A percentile compares a stretch with the other conserved stretches of the same genome.
These are phyloP conservation scores for Tilletia walkeri DNA, from an alignment of 1,284 basidiomycete genomes.

Conservation along the genomic window DNA sequence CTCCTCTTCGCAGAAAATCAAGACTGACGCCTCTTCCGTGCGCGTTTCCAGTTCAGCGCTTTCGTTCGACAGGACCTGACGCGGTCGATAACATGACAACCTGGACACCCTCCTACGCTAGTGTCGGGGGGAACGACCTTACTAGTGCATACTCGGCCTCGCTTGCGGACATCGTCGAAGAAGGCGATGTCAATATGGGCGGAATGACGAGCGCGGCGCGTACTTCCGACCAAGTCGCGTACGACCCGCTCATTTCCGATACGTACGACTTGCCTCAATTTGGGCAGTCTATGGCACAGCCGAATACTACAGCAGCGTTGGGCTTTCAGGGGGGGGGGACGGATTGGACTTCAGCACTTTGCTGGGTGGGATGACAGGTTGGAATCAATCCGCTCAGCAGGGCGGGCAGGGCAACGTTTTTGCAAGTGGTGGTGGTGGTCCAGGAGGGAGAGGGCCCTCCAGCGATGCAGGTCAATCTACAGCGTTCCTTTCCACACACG, in stretches of 20 bases:
- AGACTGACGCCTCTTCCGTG: too few relatives aligned
- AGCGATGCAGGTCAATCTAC: neutral
- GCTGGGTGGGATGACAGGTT: neutral
- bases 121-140: slow-evolving; percentile 1
- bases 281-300: neutral
- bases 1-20: too few relatives aligned
- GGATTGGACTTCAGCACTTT: neutral
- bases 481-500: neutral
- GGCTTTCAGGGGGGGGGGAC: neutral
- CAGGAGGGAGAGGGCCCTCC: neutral
- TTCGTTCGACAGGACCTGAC: neutral
- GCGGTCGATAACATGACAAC: neutral
- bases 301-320: neutral
- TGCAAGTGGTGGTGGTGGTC: neutral
- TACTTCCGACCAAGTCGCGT: neutral
- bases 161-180: slow-evolving; percentile 7
- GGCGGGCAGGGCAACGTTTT: neutral
- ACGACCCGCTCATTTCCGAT: slow-evolving; percentile 14
- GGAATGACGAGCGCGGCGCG: neutral
- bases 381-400: neutral
- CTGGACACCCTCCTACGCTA: slow-evolving; percentile 11
- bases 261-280: slow-evolving; percentile 3
- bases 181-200: neutral
- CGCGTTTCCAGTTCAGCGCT: neutral
- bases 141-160: slow-evolving; percentile 12